Base-by-base conservation (phyloP, 768 basidiomycete genomes). In the Auriscalpium microsporum region DNA sequence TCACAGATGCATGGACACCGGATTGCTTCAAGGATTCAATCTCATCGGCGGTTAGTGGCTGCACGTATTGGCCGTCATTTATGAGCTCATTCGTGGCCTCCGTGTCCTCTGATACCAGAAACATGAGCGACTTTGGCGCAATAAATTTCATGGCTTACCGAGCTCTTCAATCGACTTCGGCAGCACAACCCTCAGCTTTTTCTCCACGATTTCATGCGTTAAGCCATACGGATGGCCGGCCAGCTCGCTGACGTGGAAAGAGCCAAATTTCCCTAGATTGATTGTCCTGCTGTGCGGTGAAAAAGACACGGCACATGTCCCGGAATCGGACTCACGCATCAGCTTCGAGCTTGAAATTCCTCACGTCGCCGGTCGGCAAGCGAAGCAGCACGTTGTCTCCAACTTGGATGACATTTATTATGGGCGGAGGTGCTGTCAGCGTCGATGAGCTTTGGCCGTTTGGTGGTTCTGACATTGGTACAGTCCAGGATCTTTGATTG, bases 61-160 rank as follows among this genome's bases (percentile, higher is more conserved):
- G 91, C 1, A 94, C 87, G 52, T 83, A 81, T 64, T 84, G 79
- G 3, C 84, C 87, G 58, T 95, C 94, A 63, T 89, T 87, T 21
- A 99, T 99, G 4, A 93, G 78, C 65, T 99, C 94, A 64, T 99
- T 99, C 4, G 94, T 99, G 1, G 94, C 95, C 51, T 89, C 87
- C 11, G 94, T 97, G 64, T 97, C 95, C 83, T 94, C 95, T 95
- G 62, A 16, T 16, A 16, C 28, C 28, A 28, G 7, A 57, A 13
- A 51, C 17, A 54, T 56, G 38, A 52, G 54, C 62, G 46, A 48
- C 48, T 45, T 9, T 4, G 11, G 9, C 37, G 2, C 14, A 34
- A 14, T 10, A 3, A 52, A 50, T 38, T 47, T 21, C 34, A 9
- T 34, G 33, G 67, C 84, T 63, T 69, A 91, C 93, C 91, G 62